Evolutionary conservation across 371 early-diverging fungal genomes (phyloP), one percentile per base, ranked within the genome.

Genomic region (Dinochytrium kinnereticum): DNA sequence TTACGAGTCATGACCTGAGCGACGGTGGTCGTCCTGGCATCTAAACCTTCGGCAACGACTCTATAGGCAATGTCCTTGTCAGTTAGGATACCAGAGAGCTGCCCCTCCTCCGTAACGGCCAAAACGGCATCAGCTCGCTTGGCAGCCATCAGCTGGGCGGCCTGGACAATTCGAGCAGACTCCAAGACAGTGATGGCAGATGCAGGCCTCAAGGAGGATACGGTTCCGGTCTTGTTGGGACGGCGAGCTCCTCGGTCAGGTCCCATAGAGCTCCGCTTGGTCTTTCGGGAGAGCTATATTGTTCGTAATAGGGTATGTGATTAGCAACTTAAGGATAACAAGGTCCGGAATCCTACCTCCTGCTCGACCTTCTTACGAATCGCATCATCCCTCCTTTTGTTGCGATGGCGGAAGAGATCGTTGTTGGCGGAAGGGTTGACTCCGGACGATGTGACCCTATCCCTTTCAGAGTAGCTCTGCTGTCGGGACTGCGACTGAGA

Each of bases 101-200:
- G 93, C 75, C 96, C 85, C 24, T 96, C 92, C 37, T 92, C 91
- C 82, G 94, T 93, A 21, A 96, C 93, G 21, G 95, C 95, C 15
- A 96, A 85, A 21, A 82, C 67, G 92, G 96, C 95, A 81, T 98
- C 97, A 24, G 93, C 91, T n/a, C 97, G 87, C 82, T 96, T 97
- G 39, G 98, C 98, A n/a, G 98, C 96, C 98, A 98, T 97, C 51
- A 96, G 86, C 82, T 95, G 97, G 26, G 98, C 93, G 0, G 96
- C 96, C 80, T 97, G 96, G 50, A 93, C 89, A 39, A 97, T 94
- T 34, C 92, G 86, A 76, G 95, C 90, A 19, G 89, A 89, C 65
- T 97, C 95, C 65, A 91, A 89, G 59, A 96, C 93, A 2, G 95
- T 96, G 73, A 98, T 85, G 15, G 98, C 96, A 40, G 91, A 90